phyloP scores from a whole-genome alignment of 805 yeast genomes.

The Candida oleophila region DNA sequence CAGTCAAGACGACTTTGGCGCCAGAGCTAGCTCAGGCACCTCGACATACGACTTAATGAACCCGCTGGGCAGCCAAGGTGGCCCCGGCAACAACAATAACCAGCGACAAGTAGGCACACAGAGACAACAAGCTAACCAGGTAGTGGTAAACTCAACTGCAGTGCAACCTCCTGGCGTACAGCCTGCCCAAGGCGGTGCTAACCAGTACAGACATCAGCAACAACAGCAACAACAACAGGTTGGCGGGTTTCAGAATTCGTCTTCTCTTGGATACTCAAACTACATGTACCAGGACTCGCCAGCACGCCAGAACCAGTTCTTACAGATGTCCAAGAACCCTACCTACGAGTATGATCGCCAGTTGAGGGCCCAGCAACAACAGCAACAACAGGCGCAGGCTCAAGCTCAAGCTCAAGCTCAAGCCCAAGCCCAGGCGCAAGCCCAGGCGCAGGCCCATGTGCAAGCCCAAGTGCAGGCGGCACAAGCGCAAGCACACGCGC shows the following conservation, averaged over 20 bases:
- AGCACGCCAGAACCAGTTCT: conserved; percentile 7
- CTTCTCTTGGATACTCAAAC: background rate
- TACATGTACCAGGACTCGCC: conserved; percentile 1
- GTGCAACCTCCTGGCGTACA: background rate
- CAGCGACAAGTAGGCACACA: no score
- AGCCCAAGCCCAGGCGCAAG: conserved; percentile 10
- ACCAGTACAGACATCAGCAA: background rate
- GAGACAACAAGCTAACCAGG: no score
- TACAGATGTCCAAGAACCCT: background rate
- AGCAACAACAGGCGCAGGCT: conserved; percentile 11
- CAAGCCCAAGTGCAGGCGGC: conserved; percentile 2
- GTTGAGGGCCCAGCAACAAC: conserved; percentile 15
- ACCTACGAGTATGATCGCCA: conserved; percentile 21
- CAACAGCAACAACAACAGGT: background rate
- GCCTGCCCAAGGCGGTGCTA: background rate
- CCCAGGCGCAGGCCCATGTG: conserved; percentile 9
- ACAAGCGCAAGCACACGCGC: conserved; percentile 2
- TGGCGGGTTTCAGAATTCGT: background rate
- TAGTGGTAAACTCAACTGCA: background rate
- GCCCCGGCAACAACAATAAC: background rate
- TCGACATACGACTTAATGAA: conserved; percentile 4
- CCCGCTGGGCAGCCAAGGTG: conserved; percentile 4
- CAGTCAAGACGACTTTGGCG: background rate
- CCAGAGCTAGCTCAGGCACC: background rate
- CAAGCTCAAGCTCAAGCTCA: conserved; percentile 13